Evolutionary conservation across 2,329 filamentous ascomycete species (phyloP).

Genomic region (Graphilbum fragrans): DNA sequence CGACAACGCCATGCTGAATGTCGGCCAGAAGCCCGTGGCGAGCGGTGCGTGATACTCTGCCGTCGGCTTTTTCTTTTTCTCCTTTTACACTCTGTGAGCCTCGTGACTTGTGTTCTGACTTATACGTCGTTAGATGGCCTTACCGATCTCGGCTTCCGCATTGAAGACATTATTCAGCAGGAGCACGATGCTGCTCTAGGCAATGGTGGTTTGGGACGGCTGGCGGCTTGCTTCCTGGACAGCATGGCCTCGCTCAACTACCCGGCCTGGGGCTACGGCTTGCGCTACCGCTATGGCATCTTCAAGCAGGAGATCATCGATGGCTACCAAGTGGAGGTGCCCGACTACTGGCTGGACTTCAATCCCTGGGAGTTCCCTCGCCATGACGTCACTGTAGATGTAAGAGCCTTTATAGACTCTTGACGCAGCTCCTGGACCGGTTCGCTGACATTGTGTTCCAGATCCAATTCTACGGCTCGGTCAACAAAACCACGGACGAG

Average conservation of each 20-base stretch:
- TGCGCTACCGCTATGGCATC: conserved; percentile 92
- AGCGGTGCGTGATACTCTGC: conserved; percentile 42
- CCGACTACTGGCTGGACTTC: conserved; percentile 98
- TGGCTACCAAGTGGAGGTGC: conserved; percentile 95
- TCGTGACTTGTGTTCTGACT: no score
- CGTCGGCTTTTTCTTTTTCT: background rate
- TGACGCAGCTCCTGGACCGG: no score
- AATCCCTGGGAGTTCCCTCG: conserved; percentile 98
- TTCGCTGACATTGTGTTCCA: conserved; percentile 14
- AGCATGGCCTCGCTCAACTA: conserved; percentile 90
- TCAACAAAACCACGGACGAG: conserved; percentile 62
- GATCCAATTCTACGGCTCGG: conserved; percentile 90
- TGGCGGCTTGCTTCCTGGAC: conserved; percentile 95
- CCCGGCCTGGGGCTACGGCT: conserved; percentile 92
- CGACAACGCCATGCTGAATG: conserved; percentile 98
- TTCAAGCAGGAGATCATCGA: conserved; percentile 99
- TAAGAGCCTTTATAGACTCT: conserved; percentile 29
- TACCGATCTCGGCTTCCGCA: conserved; percentile 81
- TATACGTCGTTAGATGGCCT: conserved; percentile 55
- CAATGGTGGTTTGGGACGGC: conserved; percentile 86
- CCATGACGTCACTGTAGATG: conserved; percentile 87
- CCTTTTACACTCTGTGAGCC: background rate
- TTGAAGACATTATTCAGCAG: conserved; percentile 89
- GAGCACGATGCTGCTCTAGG: conserved; percentile 94
- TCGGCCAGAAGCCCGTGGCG: conserved; percentile 75